These are phyloP conservation scores for Ophiocordyceps robertsii DNA, from an alignment of 2,329 filamentous ascomycete species.

Conservation along the genomic window DNA sequence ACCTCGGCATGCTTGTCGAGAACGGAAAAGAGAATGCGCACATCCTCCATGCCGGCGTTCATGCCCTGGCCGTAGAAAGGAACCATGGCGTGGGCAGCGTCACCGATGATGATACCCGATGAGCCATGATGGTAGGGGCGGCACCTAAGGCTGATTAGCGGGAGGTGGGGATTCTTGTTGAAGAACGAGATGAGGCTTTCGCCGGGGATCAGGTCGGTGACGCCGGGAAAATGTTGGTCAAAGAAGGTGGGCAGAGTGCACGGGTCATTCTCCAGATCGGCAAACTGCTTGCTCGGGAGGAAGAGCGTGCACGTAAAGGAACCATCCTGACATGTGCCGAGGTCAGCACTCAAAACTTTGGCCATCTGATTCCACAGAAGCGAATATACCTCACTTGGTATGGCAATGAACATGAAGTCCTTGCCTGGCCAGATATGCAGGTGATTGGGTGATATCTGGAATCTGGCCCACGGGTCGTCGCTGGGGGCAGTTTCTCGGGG, in stretches of 20 bases:
- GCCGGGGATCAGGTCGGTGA: slow-evolving; percentile 56
- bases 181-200: slow-evolving; percentile 63
- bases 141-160: slow-evolving; percentile 88
- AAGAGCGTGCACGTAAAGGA: slow-evolving; percentile 95
- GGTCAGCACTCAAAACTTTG: slow-evolving; percentile 1
- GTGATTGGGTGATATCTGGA: slow-evolving; percentile 80
- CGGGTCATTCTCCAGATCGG: slow-evolving; percentile 49
- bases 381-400: slow-evolving; percentile 50
- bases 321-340: slow-evolving; percentile 46
- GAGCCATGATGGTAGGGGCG: slow-evolving; percentile 69
- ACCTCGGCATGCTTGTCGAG: slow-evolving; percentile 53
- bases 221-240: slow-evolving; percentile 72
- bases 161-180: slow-evolving; percentile 71
- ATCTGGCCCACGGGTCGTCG: slow-evolving; percentile 30
- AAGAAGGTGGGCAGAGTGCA: slow-evolving; percentile 59
- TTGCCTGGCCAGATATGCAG: slow-evolving; percentile 94
- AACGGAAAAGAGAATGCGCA: slow-evolving; percentile 71
- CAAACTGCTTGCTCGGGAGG: slow-evolving; percentile 58
- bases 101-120: slow-evolving; percentile 74
- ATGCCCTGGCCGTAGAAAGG: slow-evolving; percentile 98
- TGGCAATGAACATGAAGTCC: slow-evolving; percentile 97
- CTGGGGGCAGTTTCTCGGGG: slow-evolving; percentile 23
- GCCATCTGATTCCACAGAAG: not conserved
- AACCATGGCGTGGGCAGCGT: slow-evolving; percentile 95
- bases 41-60: slow-evolving; percentile 92